Conservation (phyloP, 2,329 filamentous ascomycete species). For the Beauveria varroae region DNA sequence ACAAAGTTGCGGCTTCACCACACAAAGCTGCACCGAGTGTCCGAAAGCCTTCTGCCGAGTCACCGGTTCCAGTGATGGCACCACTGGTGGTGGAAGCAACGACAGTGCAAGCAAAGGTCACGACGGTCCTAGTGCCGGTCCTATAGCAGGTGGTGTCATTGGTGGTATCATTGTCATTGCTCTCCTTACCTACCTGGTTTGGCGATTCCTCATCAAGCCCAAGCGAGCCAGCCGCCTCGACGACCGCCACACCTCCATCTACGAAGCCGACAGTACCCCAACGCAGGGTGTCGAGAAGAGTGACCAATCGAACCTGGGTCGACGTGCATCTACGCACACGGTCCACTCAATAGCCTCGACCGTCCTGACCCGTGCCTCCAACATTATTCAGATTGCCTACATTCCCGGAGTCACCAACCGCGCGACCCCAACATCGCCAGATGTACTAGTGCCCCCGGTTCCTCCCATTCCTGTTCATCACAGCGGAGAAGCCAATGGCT, state of each 20-base stretch:
- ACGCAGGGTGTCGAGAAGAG: slow-evolving; percentile 37
- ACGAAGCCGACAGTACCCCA: slow-evolving; percentile 48
- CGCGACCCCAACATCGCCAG: slow-evolving; percentile 74
- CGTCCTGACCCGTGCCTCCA: slow-evolving; percentile 89
- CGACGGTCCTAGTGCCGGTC: slow-evolving; percentile 62
- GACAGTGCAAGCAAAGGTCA: slow-evolving; percentile 24
- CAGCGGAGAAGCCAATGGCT: slow-evolving; percentile 51
- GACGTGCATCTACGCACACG: slow-evolving; percentile 74
- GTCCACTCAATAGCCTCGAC: slow-evolving; percentile 90
- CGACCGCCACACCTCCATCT: slow-evolving; percentile 34
- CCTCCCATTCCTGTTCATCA: slow-evolving; percentile 66
- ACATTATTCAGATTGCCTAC: slow-evolving; percentile 98
- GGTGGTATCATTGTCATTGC: slow-evolving; percentile 72
- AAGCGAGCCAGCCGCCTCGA: slow-evolving; percentile 53
- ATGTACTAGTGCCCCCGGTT: slow-evolving; percentile 79
- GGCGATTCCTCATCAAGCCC: slow-evolving; percentile 80
- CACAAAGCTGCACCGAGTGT: slow-evolving; percentile 39
- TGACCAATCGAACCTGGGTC: slow-evolving; percentile 31
- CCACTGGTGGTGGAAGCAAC: slow-evolving; percentile 21
- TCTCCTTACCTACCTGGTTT: slow-evolving; percentile 71
- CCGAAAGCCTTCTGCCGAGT: slow-evolving; percentile 38
- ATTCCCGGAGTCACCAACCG: slow-evolving; percentile 95
- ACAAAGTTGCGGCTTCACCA: slow-evolving; percentile 38
- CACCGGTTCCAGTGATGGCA: slow-evolving; percentile 19
- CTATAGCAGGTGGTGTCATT: slow-evolving; percentile 86